Percentiles rank a stretch among this genome's conserved stretches.
Conservation (phyloP, 2,329 filamentous ascomycete genomes). For the Xylariales sp. region DNA sequence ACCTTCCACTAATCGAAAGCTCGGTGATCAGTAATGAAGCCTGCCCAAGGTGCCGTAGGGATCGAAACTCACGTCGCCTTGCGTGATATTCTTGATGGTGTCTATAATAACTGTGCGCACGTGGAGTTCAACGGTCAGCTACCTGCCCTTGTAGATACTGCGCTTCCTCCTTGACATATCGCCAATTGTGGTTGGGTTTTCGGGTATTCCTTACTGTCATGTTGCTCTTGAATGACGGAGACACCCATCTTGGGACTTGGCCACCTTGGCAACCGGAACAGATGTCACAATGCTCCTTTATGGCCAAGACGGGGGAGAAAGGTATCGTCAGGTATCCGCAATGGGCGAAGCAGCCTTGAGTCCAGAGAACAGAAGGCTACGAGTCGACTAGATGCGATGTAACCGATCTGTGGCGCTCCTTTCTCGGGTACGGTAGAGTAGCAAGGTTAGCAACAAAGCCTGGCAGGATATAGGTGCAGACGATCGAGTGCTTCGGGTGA, state of each 20-base stretch:
- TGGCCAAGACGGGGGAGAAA: too few relatives aligned
- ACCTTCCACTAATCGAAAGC: conserved; percentile 77
- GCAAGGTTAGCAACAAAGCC: too few relatives aligned
- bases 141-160: not conserved
- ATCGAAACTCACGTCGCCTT: conserved; percentile 63
- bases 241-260: conserved; percentile 63
- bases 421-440: too few relatives aligned
- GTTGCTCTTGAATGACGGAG: conserved; percentile 82
- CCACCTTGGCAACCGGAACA: conserved; percentile 11
- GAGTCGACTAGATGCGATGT: too few relatives aligned
- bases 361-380: too few relatives aligned
- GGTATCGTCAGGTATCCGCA: too few relatives aligned
- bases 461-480: too few relatives aligned
- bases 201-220: conserved; percentile 53
- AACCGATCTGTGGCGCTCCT: too few relatives aligned
- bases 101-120: conserved; percentile 59
- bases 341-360: too few relatives aligned
- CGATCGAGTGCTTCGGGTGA: too few relatives aligned
- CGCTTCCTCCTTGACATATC: not conserved
- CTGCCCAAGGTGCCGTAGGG: not conserved
- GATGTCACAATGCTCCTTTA: not conserved
- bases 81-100: conserved; percentile 72
- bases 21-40: conserved; percentile 14
- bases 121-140: conserved; percentile 6
- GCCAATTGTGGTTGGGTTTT: conserved; percentile 4